Evolutionary conservation across 2,329 filamentous ascomycete species (phyloP).

Genomic region (Aspergillus candidus): DNA sequence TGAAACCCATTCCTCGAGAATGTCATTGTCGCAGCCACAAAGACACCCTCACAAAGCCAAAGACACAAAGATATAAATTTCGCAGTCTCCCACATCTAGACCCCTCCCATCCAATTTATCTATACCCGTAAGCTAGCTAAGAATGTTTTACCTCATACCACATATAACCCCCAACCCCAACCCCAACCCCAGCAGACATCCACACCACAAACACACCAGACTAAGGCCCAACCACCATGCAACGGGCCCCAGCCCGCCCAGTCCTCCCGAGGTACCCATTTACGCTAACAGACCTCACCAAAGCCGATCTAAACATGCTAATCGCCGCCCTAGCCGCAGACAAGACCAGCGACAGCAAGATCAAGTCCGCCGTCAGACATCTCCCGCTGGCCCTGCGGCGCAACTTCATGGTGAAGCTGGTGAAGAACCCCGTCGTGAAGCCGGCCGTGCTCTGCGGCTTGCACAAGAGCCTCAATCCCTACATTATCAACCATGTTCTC

Average conservation of each 20-base stretch:
- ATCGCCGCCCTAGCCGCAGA: slow-evolving; percentile 20
- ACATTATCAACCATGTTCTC: slow-evolving; percentile 17
- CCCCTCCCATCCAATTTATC: too few species aligned
- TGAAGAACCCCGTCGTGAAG: slow-evolving; percentile 14
- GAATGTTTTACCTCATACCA: too few species aligned
- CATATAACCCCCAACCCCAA: too few species aligned
- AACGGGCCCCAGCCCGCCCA: neutral
- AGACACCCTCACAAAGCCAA: too few species aligned
- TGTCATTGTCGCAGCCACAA: too few species aligned
- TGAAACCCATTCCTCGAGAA: too few species aligned
- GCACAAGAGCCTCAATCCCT: slow-evolving; percentile 20
- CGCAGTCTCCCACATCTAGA: too few species aligned
- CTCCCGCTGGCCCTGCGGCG: slow-evolving; percentile 9
- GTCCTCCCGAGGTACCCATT: slow-evolving; percentile 13
- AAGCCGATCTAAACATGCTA: slow-evolving; percentile 16
- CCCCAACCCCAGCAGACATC: neutral
- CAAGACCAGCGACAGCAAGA: slow-evolving; percentile 4
- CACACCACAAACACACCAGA: neutral
- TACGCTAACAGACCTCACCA: slow-evolving; percentile 15
- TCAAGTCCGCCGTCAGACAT: slow-evolving; percentile 6
- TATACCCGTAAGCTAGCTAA: too few species aligned
- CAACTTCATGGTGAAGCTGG: slow-evolving; percentile 9
- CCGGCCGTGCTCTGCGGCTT: slow-evolving; percentile 17
- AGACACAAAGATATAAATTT: too few species aligned
- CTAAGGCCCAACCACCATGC: slow-evolving; percentile 1